Conservation (phyloP, 2,329 filamentous ascomycete genomes). For the Colletotrichum melonis region DNA sequence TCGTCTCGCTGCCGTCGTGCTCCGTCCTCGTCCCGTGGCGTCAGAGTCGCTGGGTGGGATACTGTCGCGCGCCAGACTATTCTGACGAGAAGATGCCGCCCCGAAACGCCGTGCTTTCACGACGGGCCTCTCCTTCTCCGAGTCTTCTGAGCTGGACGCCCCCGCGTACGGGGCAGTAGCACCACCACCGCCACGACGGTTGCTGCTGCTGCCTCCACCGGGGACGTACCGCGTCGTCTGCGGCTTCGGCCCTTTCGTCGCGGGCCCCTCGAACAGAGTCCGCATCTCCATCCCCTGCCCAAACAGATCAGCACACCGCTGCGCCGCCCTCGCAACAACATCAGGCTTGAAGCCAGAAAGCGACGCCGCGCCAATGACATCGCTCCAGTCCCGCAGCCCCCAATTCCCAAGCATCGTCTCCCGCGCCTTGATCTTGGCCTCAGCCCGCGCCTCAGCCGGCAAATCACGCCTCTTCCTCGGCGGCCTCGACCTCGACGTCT, state of each 20-base stretch:
- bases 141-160: conserved; percentile 11
- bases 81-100: conserved; percentile 45
- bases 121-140: background rate
- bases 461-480: conserved; percentile 34
- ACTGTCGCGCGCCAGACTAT: conserved; percentile 43
- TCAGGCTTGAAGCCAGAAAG: conserved; percentile 75
- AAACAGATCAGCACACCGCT: conserved; percentile 82
- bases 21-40: background rate
- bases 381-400: conserved; percentile 81
- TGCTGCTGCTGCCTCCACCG: background rate
- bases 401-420: conserved; percentile 46
- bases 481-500: conserved; percentile 29
- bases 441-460: conserved; percentile 14
- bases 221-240: conserved; percentile 18
- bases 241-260: conserved; percentile 28
- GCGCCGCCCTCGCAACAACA: conserved; percentile 75
- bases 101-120: conserved; percentile 42
- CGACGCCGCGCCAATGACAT: conserved; percentile 83
- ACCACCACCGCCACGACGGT: too few relatives aligned
- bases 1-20: background rate
- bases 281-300: conserved; percentile 75
- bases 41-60: conserved; percentile 30
- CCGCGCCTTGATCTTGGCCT: conserved; percentile 37
- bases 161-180: background rate
- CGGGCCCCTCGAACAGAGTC: conserved; percentile 56